phyloP scores from a whole-genome alignment of 1,284 basidiomycete genomes.

The Dichomitus squalens region DNA sequence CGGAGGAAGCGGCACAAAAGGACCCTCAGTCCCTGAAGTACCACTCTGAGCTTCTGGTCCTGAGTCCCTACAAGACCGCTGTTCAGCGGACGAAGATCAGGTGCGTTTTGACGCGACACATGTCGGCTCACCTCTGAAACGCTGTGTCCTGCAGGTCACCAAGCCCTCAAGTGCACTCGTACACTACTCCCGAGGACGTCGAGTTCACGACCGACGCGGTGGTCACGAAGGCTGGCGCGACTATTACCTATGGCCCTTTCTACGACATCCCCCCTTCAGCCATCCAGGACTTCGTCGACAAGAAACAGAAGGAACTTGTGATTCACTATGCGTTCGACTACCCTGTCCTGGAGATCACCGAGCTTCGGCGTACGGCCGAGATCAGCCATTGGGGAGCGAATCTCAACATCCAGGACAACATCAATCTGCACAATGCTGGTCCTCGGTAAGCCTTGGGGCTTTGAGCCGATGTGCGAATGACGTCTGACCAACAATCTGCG shows the following conservation, averaged over 20 bases:
- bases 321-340: constrained; percentile 84
- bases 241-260: constrained; percentile 89
- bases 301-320: constrained; percentile 64
- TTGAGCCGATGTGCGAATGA: background rate
- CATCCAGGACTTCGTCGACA: constrained; percentile 53
- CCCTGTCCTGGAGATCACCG: constrained; percentile 78
- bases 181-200: constrained; percentile 62
- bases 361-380: constrained; percentile 80
- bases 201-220: constrained; percentile 59
- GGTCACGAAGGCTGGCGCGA: constrained; percentile 77
- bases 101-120: constrained; percentile 42
- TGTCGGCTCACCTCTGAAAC: background rate
- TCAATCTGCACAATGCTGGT: constrained; percentile 85
- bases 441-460: constrained; percentile 63
- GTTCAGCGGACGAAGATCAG: constrained; percentile 86
- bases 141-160: constrained; percentile 51
- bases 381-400: constrained; percentile 98
- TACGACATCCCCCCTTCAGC: constrained; percentile 69
- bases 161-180: constrained; percentile 67
- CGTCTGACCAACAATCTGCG: background rate
- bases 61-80: constrained; percentile 82
- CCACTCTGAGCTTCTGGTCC: constrained; percentile 71
- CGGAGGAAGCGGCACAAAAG: constrained; percentile 70
- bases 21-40: constrained; percentile 86
- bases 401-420: constrained; percentile 90